Conservation (phyloP, 108 stramenopile genomes). For the Pseudonitzschia pungens region DNA sequence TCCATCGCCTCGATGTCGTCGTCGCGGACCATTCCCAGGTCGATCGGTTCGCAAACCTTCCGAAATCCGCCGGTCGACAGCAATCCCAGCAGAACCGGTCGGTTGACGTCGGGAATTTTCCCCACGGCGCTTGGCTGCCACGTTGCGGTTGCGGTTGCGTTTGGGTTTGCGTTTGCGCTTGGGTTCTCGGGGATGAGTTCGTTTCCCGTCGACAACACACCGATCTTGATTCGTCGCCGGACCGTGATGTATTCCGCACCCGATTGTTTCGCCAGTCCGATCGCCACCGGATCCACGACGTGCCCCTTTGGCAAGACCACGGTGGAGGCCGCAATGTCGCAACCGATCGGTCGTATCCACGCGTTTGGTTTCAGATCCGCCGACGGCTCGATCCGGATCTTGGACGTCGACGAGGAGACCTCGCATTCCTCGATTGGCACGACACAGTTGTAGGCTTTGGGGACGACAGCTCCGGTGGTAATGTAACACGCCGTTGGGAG, state of each 20-base stretch:
- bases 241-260: constrained; percentile 44
- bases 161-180: background rate
- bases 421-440: constrained; percentile 78
- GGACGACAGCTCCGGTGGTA: constrained; percentile 82
- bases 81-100: constrained; percentile 73
- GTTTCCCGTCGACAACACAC: constrained; percentile 91
- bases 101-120: constrained; percentile 91
- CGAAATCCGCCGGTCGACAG: constrained; percentile 33
- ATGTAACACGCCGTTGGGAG: constrained; percentile 46
- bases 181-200: constrained; percentile 42
- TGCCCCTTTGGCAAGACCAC: constrained; percentile 57
- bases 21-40: constrained; percentile 84
- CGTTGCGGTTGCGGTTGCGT: background rate
- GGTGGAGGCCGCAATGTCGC: constrained; percentile 61
- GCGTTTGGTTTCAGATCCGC: constrained; percentile 39
- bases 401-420: constrained; percentile 17
- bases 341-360: constrained; percentile 79
- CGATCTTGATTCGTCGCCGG: constrained; percentile 43
- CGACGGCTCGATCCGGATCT: constrained; percentile 22
- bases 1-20: constrained; percentile 53
- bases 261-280: constrained; percentile 66
- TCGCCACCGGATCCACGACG: constrained; percentile 56
- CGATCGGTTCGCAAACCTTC: constrained; percentile 49
- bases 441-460: constrained; percentile 67
- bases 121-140: constrained; percentile 16